A percentile compares a stretch with the other conserved stretches of the same genome.
Evolutionary conservation across 371 early-diverging fungal genomes (phyloP).

Genomic region (Rhizopus sp.): DNA sequence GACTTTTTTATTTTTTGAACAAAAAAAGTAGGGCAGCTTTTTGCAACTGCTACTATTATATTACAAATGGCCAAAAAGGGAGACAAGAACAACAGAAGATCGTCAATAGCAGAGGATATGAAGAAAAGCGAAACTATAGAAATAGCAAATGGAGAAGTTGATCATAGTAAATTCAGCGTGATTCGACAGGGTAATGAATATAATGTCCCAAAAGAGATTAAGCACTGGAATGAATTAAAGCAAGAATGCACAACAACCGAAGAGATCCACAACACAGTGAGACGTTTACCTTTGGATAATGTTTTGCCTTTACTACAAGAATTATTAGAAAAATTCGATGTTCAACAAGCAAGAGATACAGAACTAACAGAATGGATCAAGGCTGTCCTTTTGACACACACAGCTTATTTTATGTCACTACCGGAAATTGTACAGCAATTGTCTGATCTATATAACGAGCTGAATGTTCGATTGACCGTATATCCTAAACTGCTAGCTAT

Average conservation of each 20-base stretch:
- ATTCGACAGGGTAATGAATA: constrained; percentile 6
- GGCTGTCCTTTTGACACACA: constrained; percentile 64
- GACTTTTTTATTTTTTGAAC: constrained; percentile 6
- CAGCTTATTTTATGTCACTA: constrained; percentile 61
- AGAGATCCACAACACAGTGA: constrained; percentile 23
- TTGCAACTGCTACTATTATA: neutral
- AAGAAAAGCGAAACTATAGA: constrained; percentile 7
- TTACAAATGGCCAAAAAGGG: constrained; percentile 19
- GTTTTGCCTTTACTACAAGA: constrained; percentile 25
- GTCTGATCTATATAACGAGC: constrained; percentile 59
- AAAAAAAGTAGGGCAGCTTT: neutral
- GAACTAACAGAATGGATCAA: constrained; percentile 70
- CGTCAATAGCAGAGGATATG: constrained; percentile 2
- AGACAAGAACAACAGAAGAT: constrained; percentile 15
- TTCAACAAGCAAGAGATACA: constrained; percentile 20
- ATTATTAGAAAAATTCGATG: constrained; percentile 20
- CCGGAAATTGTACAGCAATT: constrained; percentile 61
- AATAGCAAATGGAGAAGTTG: constrained; percentile 12
- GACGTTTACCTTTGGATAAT: constrained; percentile 22
- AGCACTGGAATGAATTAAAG: constrained; percentile 21
- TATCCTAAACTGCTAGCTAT: constrained; percentile 63
- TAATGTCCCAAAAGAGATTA: constrained; percentile 2
- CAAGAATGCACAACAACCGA: constrained; percentile 14
- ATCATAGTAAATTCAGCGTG: constrained; percentile 26
- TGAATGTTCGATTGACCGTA: constrained; percentile 56